Evolutionary conservation across 306 rosid genomes (phyloP).

Genomic region (Corylus heterophylla): DNA sequence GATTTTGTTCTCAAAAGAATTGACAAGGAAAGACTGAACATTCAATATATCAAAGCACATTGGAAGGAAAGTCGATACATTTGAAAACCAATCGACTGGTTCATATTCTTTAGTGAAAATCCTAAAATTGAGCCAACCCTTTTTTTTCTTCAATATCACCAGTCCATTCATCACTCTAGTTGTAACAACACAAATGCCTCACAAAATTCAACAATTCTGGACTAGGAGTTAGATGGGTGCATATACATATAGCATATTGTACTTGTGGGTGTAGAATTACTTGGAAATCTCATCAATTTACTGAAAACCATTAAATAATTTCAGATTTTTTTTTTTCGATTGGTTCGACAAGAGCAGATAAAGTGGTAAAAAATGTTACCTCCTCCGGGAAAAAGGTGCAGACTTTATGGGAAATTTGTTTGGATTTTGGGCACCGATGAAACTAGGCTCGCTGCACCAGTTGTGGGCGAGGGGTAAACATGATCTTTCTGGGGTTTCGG

Average conservation of each 20-base stretch:
- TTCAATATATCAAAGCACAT: background rate
- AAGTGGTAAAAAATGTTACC: background rate
- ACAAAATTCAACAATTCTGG: background rate
- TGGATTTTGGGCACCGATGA: conserved; percentile 27
- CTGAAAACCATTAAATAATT: background rate
- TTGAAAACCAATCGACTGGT: background rate
- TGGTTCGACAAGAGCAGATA: background rate
- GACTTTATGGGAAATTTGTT: conserved; percentile 39
- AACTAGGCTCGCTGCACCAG: conserved; percentile 41
- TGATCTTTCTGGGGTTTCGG: conserved; percentile 34
- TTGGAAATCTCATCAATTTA: background rate
- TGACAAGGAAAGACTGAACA: background rate
- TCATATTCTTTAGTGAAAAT: background rate
- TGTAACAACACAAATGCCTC: background rate
- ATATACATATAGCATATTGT: too few relatives aligned
- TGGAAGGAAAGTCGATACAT: background rate
- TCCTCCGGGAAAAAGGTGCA: conserved; percentile 29
- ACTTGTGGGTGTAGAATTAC: background rate
- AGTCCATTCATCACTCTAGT: background rate
- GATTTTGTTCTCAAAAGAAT: background rate
- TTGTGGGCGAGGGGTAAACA: conserved; percentile 34
- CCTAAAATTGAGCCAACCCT: background rate
- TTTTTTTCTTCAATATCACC: background rate
- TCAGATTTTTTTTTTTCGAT: background rate
- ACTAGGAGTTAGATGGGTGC: background rate